Base-by-base conservation (phyloP, 2,329 filamentous ascomycete genomes). In the Pseudogymnoascus sp. region DNA sequence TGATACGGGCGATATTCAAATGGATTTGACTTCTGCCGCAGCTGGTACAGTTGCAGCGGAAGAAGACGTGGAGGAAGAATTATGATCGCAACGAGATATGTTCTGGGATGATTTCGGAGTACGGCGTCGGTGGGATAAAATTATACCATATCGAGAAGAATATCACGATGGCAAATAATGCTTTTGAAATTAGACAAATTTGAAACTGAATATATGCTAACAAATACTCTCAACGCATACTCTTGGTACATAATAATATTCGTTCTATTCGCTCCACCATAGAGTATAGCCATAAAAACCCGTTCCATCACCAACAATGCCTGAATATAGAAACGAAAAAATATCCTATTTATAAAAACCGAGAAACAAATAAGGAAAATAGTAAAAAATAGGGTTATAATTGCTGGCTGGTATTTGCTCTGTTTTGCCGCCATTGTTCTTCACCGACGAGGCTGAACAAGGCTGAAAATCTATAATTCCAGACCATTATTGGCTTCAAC, bases 71-170 rank as follows among this genome's bases (percentile, higher is more conserved):
- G 60, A 62, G 40, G 60, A 62, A 44, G 37, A 47, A 31, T 53
- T 47, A 53, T 47, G 60, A 44, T 60, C 59, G 33, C 35, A 31
- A 60, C 21, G 59, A 60, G 33, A 60, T 42, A 60, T 40, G 33
- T 25, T 40, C n/a, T 25, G 33, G 59, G 35, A 28, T 16, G 59
- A 6, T 16, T 60, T 38, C 35, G 59, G 59, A 38, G 59, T 60
- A 16, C n/a, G 59, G 59, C 38, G 59, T 40, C 21, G 59, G 59
- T 18, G 59, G 59, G 59, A 60, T 28, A 60, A 60, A 60, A 60
- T 60, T 60, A 60, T 60, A 60, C 59, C 59, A 60, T 42, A 40
- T 60, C 38, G 59, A 60, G 59, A 40, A 60, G 59, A 60, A 42
- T 60, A 40, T 60, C 35, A 60, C 35, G 38, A 60, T 60, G 59